Evolutionary conservation across 768 basidiomycete species (phyloP), one percentile per base, ranked within the genome.

Genomic region (Mycena polygramma): DNA sequence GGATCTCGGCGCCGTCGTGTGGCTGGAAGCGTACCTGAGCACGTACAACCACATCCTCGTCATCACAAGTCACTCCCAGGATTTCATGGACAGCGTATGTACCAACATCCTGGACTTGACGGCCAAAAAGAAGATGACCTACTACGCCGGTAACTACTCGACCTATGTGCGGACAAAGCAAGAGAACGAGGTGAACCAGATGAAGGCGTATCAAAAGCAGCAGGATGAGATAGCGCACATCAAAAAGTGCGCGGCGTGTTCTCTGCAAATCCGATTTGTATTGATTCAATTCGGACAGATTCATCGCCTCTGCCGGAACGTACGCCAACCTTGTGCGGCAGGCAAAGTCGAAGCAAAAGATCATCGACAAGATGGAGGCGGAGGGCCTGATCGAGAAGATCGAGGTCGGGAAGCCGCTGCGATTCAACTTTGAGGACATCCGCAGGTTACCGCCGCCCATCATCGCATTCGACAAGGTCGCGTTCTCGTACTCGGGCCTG

Each of bases 321-420:
- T 99, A 99, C 79, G 98, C 97, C 75, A 99, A 99, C 82, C 90
- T 99, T 74, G 97, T 99, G 76, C 95, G 92, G 77, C 97, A 99
- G 82, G 97, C 97, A 75, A 98, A 99, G 84, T 98, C 97, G 59
- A 99, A 99, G 81, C 97, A 99, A 82, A 99, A 99, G 89, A 99
- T 99, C 73, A 97, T 99, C 82, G 97, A 99, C 87, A 99, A 99
- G 90, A 99, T 99, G 97, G 98, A 99, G 86, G 97, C 97, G 35
- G 97, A 97, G 17, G 97, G 97, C 71, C 87, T 99, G 51, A 88
- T 99, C 78, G 95, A 99, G 82, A 96, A 95, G 83, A 84, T 98
- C 68, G 95, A 97, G 78, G 79, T 80, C 5, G 86, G 88, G 43
- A 90, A 89, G 75, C 89, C 89, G 19, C 86, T 99, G 41, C 86